These are phyloP conservation scores for Aspergillus spinulosporus DNA, from an alignment of 2,329 filamentous ascomycete species.

Conservation along the genomic window DNA sequence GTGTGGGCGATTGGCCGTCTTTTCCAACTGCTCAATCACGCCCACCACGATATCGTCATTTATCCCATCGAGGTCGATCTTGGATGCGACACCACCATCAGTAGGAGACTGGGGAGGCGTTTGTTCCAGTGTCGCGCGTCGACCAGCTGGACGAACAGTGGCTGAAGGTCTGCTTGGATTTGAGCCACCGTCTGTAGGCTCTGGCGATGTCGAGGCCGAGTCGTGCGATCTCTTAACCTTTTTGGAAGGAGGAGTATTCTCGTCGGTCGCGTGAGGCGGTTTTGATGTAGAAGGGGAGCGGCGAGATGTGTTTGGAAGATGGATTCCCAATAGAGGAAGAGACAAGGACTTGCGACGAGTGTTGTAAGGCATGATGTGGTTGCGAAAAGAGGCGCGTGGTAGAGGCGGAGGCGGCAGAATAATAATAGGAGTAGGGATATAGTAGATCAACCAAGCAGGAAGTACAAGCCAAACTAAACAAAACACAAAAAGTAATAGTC, in stretches of 20 bases:
- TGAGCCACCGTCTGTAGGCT: conserved; percentile 30
- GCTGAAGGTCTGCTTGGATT: conserved; percentile 32
- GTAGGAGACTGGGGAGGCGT: conserved; percentile 79
- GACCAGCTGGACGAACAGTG: conserved; percentile 28
- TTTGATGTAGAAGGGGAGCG: conserved; percentile 64
- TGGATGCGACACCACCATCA: conserved; percentile 48
- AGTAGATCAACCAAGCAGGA: conserved; percentile 16
- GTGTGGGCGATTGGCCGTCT: conserved; percentile 87
- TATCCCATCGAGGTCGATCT: conserved; percentile 78
- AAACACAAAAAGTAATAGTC: conserved; percentile 7
- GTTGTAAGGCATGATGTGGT: conserved; percentile 78
- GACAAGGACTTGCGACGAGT: conserved; percentile 95
- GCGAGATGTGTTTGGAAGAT: conserved; percentile 65
- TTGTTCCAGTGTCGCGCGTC: conserved; percentile 61
- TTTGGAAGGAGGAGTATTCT: conserved; percentile 56
- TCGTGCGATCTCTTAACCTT: conserved; percentile 78
- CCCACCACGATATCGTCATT: conserved; percentile 94
- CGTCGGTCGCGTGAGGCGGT: conserved; percentile 60
- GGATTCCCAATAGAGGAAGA: conserved; percentile 87
- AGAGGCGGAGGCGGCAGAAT: conserved; percentile 1
- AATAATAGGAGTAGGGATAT: conserved; percentile 16
- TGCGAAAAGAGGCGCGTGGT: conserved; percentile 6
- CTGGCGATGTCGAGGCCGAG: conserved; percentile 45
- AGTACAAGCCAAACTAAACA: conserved; percentile 15
- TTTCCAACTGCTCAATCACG: conserved; percentile 83